Evolutionary conservation across 371 early-diverging fungal species (phyloP), one percentile per base, ranked within the genome.

Genomic region (Paraphysoderma sedebokerense): DNA sequence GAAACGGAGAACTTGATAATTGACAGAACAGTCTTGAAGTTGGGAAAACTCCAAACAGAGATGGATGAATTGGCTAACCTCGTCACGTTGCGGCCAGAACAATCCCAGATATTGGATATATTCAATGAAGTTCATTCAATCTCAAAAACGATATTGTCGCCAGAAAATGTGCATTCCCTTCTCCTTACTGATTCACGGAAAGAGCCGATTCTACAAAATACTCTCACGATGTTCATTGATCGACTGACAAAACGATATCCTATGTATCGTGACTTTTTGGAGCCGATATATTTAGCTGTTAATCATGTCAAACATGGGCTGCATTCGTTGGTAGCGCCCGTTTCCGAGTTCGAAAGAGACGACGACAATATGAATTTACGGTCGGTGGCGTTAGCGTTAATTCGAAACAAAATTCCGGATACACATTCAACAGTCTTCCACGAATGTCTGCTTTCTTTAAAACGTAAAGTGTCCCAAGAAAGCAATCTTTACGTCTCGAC

Each of bases 221-320:
- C 74, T 47, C 68, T 81, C 0, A 57, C 66, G 9, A 74, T 83
- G 29, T 81, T 83, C 51, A 68, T 83, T 51, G 74, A 74, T 35
- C 64, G 77, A 19, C 52, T 67, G 46, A 63, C 70, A 56, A 59
- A 74, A 31, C 67, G 72, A 47, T 71, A 64, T 44, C 72, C 72
- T 5, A 47, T 70, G 46, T 87, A 83, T 57, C 61, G 70, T 19
- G 91, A 90, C 60, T 68, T 90, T 17, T 58, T 82, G 0, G 82
- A 81, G 34, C 90, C 90, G 5, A 49, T 82, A 22, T 57, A 70
- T 28, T 61, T 79, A 5, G 76, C 79, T 6, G 62, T 87, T 0
- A 74, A 78, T 49, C 79, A 82, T 49, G 53, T 89, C 58, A 81
- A 83, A 56, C 79, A 76, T 57, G 90, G 87, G 47, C 42, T 88